Conservation (phyloP, 768 basidiomycete species). For the Boletus reticuloceps region DNA sequence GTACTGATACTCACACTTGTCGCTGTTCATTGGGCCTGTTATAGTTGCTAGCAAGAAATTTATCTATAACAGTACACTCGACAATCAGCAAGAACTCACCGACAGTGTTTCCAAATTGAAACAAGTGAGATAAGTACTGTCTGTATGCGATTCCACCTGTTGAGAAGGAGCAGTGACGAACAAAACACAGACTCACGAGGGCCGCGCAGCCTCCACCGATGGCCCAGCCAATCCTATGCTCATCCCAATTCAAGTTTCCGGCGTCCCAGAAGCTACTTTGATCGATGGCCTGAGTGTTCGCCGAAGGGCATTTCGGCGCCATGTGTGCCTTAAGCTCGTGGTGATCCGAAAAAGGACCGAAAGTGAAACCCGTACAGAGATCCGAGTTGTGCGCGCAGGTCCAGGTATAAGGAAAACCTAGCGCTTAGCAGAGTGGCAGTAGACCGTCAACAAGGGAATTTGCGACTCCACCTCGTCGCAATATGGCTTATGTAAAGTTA, state of each 20-base stretch:
- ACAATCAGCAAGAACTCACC: constrained; percentile 39
- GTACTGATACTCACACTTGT: constrained; percentile 57
- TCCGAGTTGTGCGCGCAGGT: background rate
- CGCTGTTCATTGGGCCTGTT: constrained; percentile 70
- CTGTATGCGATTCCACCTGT: constrained; percentile 30
- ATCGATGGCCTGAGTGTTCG: constrained; percentile 50
- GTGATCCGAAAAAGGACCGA: background rate
- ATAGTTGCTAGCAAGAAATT: constrained; percentile 54
- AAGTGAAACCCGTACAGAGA: constrained; percentile 4
- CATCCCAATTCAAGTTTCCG: constrained; percentile 53
- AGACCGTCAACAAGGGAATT: background rate
- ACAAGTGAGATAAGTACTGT: constrained; percentile 59
- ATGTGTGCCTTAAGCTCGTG: constrained; percentile 12
- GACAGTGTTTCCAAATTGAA: constrained; percentile 59
- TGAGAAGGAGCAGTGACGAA: background rate
- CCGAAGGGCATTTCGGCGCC: constrained; percentile 44
- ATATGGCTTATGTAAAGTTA: background rate
- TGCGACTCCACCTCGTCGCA: background rate
- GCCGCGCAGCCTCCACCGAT: constrained; percentile 61
- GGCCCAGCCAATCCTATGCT: constrained; percentile 71
- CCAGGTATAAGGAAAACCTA: no score
- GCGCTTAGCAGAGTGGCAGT: background rate
- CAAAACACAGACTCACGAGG: constrained; percentile 40
- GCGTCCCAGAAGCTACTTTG: constrained; percentile 63
- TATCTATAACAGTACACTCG: background rate